phyloP scores from a whole-genome alignment of 164 flowering plant species.

The Malania oleifera region DNA sequence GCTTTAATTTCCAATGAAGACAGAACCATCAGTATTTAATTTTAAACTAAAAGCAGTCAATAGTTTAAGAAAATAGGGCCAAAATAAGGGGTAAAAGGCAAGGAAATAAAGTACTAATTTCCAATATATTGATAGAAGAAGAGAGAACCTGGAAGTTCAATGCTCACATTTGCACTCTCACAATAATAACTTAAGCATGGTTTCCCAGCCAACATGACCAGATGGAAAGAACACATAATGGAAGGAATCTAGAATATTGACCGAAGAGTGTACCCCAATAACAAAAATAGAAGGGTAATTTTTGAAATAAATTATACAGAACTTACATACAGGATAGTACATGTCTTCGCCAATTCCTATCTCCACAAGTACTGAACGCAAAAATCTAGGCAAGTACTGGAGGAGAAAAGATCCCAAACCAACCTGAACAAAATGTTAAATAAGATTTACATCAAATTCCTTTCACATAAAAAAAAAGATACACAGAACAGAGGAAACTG shows the following conservation, averaged over 20 bases:
- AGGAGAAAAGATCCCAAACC: slow-evolving; percentile 78
- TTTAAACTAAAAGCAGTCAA: too few species aligned
- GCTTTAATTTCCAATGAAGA: too few species aligned
- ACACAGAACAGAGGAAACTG: not conserved
- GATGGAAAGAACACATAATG: not conserved
- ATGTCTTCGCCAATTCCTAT: slow-evolving; percentile 79
- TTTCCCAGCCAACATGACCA: not conserved
- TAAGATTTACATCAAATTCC: not conserved
- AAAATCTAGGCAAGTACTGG: slow-evolving; percentile 48
- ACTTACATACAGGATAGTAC: slow-evolving; percentile 90
- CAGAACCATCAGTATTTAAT: too few species aligned
- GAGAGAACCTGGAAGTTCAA: too few species aligned
- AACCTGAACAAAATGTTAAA: slow-evolving; percentile 40
- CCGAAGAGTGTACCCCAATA: not conserved
- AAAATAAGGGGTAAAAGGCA: too few species aligned
- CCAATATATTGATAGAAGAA: too few species aligned
- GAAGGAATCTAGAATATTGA: not conserved
- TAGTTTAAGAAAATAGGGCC: too few species aligned
- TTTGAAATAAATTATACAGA: slow-evolving; percentile 9
- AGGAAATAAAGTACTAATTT: too few species aligned
- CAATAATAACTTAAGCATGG: too few species aligned
- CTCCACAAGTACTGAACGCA: slow-evolving; percentile 47
- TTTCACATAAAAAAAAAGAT: not conserved
- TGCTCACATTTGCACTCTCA: too few species aligned
- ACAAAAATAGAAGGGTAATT: not conserved